These are phyloP conservation scores for Pseudozyma pruni DNA, from an alignment of 1,284 basidiomycete species.

Conservation along the genomic window DNA sequence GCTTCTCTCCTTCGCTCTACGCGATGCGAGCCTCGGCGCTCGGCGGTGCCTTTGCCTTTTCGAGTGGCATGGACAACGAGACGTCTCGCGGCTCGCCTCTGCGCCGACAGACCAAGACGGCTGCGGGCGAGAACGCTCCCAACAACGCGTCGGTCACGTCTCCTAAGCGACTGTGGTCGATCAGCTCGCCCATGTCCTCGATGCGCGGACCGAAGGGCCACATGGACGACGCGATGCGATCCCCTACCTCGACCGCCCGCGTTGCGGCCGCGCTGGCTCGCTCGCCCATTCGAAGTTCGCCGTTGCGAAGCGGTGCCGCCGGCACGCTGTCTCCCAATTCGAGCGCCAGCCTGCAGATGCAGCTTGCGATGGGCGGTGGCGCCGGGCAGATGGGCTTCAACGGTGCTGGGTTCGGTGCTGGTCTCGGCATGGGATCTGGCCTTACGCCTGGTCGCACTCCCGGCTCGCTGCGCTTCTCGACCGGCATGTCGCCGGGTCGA, in stretches of 20 bases:
- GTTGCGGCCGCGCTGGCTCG: conserved; percentile 41
- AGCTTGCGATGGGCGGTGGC: conserved; percentile 38
- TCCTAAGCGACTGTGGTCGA: conserved; percentile 47
- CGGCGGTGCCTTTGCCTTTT: conserved; percentile 40
- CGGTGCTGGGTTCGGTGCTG: conserved; percentile 31
- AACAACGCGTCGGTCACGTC: conserved; percentile 39
- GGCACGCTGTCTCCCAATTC: conserved; percentile 44
- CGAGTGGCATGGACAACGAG: conserved; percentile 34
- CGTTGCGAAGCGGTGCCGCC: conserved; percentile 34
- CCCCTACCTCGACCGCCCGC: conserved; percentile 40
- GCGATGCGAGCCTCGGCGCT: conserved; percentile 39
- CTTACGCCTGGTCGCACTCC: conserved; percentile 37
- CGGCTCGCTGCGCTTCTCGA: conserved; percentile 39
- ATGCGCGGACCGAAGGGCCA: conserved; percentile 38
- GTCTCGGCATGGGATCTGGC: conserved; percentile 42
- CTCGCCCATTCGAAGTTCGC: conserved; percentile 43
- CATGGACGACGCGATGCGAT: conserved; percentile 25
- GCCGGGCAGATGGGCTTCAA: conserved; percentile 30
- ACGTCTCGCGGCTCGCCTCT: conserved; percentile 39
- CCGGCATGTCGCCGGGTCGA: conserved; percentile 40
- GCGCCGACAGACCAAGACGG: conserved; percentile 35
- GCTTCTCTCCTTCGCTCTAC: conserved; percentile 43
- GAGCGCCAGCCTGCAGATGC: conserved; percentile 46
- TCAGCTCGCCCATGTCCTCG: conserved; percentile 52
- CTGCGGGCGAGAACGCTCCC: conserved; percentile 8